Base-by-base conservation (phyloP, 1,284 basidiomycete genomes). In the Ustilago crameri region DNA sequence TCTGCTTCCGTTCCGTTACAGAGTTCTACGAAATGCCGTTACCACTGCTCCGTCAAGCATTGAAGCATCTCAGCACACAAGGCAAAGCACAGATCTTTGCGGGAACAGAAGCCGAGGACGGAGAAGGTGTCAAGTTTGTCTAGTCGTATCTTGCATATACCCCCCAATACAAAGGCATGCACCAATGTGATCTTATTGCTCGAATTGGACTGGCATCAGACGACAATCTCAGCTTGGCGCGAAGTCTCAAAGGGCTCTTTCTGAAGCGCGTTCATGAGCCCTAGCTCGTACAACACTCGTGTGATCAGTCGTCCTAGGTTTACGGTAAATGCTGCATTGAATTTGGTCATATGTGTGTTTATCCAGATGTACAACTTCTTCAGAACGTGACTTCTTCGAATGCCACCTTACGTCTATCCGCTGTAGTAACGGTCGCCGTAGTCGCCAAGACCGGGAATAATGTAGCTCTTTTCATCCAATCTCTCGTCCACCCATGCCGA, bases 401-500 rank as follows among this genome's bases (percentile, higher is more conserved):
- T 34, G 32, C 15, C 15, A 34, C 15, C 32, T 9, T 34, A 15
- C 23, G 23, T n/a, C 17, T 37, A 52, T 43, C 76, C 76, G 61
- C 76, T 78, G 59, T 78, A 79, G 67, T 80, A 81, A 17, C 78
- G 68, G 48, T 82, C 79, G 24, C 80, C 80, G 45, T 82, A 82
- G 26, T 82, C 80, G 35, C 80, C 80, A 38, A 82, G 57, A 22
- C 81, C 80, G 5, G 80, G 80, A 5, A 79, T 62, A 58, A 81
- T 84, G 56, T 84, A 86, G 66, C 82, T 84, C 71, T 82, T 81
- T n/a, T 93, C 92, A 79, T 98, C 95, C 61, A 98, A 87, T 7
- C 92, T 91, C 76, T 95, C 87, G 84, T 98, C 95, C 59, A 98
- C 95, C 95, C 95, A 98, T 0, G 93, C 95, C 86, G 90, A 84